Evolutionary conservation across 257 asterid species (phyloP), one percentile per base, ranked within the genome.

Genomic region (Solanum ahanhuiri): DNA sequence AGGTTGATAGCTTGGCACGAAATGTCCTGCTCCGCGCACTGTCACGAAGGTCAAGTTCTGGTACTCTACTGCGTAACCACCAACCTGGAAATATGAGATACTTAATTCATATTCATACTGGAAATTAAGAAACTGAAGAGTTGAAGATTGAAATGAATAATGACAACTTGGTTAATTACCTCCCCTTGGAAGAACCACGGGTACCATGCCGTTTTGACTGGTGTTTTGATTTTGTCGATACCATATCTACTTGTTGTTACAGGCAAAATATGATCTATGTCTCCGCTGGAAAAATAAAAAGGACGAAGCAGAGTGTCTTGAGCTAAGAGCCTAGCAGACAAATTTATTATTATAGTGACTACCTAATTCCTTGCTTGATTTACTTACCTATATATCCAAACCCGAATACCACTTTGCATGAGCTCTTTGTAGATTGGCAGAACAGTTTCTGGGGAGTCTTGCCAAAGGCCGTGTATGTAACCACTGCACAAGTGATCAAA

Each of bases 1-100:
- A 18, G 98, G 96, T 85, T 94, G 94, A 87, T 89, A 91, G 73
- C 94, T 91, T 12, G 96, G 96, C 11, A 93, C 94, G n/a, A 90
- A 85, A 89, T 93, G 96, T 2, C 98, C 95, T 0, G 95, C 88
- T 63, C 95, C 96, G 66, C 96, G 88, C 63, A 94, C 82, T 0
- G 87, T 93, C 75, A 89, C 93, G 18, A 94, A 93, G 5, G 94
- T 92, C 83, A 92, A 85, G 66, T 92, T 92, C 31, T 91, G 86
- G 39, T 93, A 94, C 25, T 86, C 95, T n/a, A 92, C 96, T 14
- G 66, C 93, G 57, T 90, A 93, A 9, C 96, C 96, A 83, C 94
- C 94, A 76, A 94, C 96, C 97, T 92, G 51, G 83, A 28, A 2
- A 15, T 43, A 15, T 15, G 64, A 76, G 7, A 7, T 23, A 70